Evolutionary conservation across 1,284 basidiomycete genomes (phyloP), one percentile per base, ranked within the genome.

Genomic region (Sanghuangporus weigelae): DNA sequence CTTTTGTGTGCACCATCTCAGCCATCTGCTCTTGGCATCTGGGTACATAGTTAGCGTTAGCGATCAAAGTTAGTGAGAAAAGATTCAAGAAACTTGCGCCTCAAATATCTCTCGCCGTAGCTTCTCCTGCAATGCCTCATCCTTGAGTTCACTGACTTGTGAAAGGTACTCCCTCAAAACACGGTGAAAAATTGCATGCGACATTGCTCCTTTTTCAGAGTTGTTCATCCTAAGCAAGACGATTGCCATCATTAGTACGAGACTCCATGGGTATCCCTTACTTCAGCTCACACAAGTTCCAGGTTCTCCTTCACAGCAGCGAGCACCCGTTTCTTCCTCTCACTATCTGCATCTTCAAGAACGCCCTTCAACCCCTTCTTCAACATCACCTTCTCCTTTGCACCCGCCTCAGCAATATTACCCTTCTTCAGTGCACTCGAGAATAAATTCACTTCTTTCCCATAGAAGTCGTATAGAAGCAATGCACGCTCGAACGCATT

Each of bases 1-100:
- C 92, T 71, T 87, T 92, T 31, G 94, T 96, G 71, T 96, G 94
- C 0, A 95, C 92, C 81, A 95, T 92, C 71, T 96, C 93, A 1
- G 93, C 89, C 7, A 95, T 77, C 19, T 87, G 80, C 62, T 96
- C 93, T 69, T 92, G 86, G 70, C 89, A 90, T 57, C 89, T 92
- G 48, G 60, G 39, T 54, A 19, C 66, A 60, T 23, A 21, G 44
- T 35, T 59, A 61, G 31, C 42, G 44, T 35, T 59, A 61, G 31
- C 42, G 56, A 19, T 57, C 4, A 53, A 19, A 21, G 7, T 8
- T 40, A 26, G n/a, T n/a, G 36, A n/a, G 42, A 7, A n/a, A 16
- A 16, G 7, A 5, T 31, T 16, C 44, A 46, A 46, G 16, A 19
- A 38, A 26, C 19, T 63, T 38, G 87, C 83, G 75, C 84, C 67